A percentile compares a stretch with the other conserved stretches of the same genome.
phyloP scores from a whole-genome alignment of 2,329 filamentous ascomycete genomes.

The Sarocladiaceae sp. region DNA sequence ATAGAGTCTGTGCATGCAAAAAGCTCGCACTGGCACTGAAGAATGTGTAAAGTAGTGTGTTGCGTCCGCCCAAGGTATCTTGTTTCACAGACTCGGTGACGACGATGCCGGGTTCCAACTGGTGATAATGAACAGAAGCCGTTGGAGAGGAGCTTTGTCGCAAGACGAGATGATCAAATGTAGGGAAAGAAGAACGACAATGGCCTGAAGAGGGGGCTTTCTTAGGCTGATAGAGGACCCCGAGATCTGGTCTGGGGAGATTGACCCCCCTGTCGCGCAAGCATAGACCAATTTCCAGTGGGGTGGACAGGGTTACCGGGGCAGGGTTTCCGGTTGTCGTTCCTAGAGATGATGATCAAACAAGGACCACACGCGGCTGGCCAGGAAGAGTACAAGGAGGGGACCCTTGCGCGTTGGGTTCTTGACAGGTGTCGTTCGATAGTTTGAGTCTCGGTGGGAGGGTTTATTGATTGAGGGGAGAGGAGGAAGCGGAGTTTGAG shows the following conservation, averaged over 20 bases:
- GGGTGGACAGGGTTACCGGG: conserved; percentile 7
- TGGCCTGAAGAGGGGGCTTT: conserved; percentile 5
- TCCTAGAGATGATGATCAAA: conserved; percentile 7
- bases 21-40: background rate
- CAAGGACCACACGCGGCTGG: background rate
- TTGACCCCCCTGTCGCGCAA: conserved; percentile 7
- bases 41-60: too few relatives aligned
- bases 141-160: background rate
- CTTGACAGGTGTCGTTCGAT: background rate
- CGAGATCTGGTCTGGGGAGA: conserved; percentile 11
- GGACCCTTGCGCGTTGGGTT: background rate
- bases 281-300: background rate
- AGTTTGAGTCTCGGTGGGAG: background rate
- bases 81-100: background rate
- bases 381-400: background rate
- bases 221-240: conserved; percentile 9
- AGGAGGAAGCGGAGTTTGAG: background rate
- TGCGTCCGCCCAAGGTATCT: too few relatives aligned
- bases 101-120: too few relatives aligned
- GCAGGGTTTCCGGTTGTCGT: conserved; percentile 7
- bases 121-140: background rate
- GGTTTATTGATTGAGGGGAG: background rate
- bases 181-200: background rate
- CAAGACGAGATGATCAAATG: background rate
- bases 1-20: conserved; percentile 6